Evolutionary conservation across 495 filamentous ascomycete genomes (phyloP).

Genomic region (Hypoxylon perforatum): DNA sequence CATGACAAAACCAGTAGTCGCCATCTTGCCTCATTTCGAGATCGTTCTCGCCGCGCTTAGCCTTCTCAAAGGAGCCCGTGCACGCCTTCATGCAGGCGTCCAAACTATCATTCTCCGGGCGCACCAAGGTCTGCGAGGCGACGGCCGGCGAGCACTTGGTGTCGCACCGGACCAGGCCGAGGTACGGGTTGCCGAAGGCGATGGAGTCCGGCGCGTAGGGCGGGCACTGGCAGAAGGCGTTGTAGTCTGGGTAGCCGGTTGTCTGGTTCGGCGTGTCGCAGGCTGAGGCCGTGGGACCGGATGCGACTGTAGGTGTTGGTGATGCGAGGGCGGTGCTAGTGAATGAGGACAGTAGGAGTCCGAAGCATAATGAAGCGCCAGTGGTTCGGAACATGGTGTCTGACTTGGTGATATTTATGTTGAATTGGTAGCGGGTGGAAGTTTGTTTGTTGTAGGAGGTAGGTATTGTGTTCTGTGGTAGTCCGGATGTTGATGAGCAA

Average conservation of each 20-base stretch:
- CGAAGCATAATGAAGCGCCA: constrained; percentile 1
- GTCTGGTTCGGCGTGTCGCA: constrained; percentile 33
- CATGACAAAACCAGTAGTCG: constrained; percentile 47
- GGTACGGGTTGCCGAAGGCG: constrained; percentile 42
- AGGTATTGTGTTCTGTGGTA: neutral
- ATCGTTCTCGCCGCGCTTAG: constrained; percentile 17
- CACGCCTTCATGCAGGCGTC: constrained; percentile 36
- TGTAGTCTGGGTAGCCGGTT: constrained; percentile 42
- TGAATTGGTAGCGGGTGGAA: neutral
- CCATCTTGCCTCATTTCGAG: constrained; percentile 18
- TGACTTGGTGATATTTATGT: neutral
- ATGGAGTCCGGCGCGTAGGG: constrained; percentile 27
- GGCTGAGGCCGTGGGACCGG: constrained; percentile 8
- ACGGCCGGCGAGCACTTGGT: constrained; percentile 36
- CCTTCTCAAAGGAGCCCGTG: constrained; percentile 45
- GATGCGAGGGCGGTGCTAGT: constrained; percentile 10
- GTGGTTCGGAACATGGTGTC: constrained; percentile 20
- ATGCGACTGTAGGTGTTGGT: constrained; percentile 14
- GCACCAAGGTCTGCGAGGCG: constrained; percentile 21
- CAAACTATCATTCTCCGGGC: constrained; percentile 37
- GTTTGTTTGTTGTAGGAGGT: neutral
- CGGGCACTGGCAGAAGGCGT: constrained; percentile 39
- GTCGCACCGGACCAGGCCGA: constrained; percentile 42
- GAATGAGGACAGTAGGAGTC: constrained; percentile 14
- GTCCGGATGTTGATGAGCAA: neutral